Evolutionary conservation across 371 early-diverging fungal species (phyloP), one percentile per base, ranked within the genome.

Genomic region (Apophysomyces elegans): DNA sequence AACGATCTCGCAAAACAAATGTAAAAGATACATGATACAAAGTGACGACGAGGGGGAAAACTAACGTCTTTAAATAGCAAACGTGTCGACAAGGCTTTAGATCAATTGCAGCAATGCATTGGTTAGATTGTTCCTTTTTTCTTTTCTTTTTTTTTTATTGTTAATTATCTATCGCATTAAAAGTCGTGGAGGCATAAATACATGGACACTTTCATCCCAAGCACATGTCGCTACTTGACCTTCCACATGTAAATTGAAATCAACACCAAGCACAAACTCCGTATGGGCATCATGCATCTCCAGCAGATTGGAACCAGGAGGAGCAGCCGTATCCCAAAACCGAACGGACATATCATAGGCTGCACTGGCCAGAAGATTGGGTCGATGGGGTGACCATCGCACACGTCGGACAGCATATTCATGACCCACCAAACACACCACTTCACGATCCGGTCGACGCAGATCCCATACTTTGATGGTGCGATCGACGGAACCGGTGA

Each of bases 261-360:
- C 98, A 39, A 96, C 75, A 0, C 97, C 98, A 38, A 96, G 81
- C 16, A 95, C 97, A 86, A 98, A 98, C 79, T 98, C 98, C 0
- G 93, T 89, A 66, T 98, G 97, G 36, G 83, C 82, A 69, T 94
- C 94, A 60, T 90, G 89, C 8, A 91, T 84, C 63, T 86, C 78
- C 26, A 88, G 75, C 67, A 87, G 63, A 44, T 87, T 85, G 37
- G 83, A 77, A 1, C 79, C 86, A 7, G 69, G 75, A 5, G 82
- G 74, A 7, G 79, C 84, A 6, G 85, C 78, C n/a, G 88, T 87
- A 75, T 97, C 93, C 97, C 97, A 97, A 56, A 96, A 78, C 32
- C 95, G 84, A 67, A 93, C 88, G 7, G 95, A 92, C 98, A 98
- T 98, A 70, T 98, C 97, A 74, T 98, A 98, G 5, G 88, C 88